phyloP scores from a whole-genome alignment of 495 filamentous ascomycete genomes.

The Aspergillus egyptiacus region DNA sequence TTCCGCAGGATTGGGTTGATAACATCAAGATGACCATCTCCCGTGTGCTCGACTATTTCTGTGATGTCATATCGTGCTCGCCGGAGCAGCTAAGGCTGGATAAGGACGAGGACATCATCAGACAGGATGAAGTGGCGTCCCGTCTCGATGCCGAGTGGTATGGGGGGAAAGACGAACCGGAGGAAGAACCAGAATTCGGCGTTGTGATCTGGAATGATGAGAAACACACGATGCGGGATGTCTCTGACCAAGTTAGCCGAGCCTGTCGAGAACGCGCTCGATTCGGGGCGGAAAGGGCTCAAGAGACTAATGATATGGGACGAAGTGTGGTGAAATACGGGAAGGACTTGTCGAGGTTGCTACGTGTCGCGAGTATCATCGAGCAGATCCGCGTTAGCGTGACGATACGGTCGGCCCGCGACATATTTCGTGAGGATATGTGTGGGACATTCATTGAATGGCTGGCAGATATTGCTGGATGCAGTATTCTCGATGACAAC shows the following conservation, averaged over 20 bases:
- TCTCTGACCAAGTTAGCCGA: slow-evolving; percentile 78
- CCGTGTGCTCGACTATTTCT: slow-evolving; percentile 83
- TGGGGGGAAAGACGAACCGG: slow-evolving; percentile 49
- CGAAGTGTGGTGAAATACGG: slow-evolving; percentile 76
- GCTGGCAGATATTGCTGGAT: slow-evolving; percentile 88
- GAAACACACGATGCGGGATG: slow-evolving; percentile 93
- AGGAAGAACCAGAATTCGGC: slow-evolving; percentile 66
- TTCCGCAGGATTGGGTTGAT: slow-evolving; percentile 68
- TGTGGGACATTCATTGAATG: slow-evolving; percentile 96
- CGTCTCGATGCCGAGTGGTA: slow-evolving; percentile 70
- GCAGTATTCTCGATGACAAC: slow-evolving; percentile 73
- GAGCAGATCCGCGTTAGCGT: slow-evolving; percentile 95
- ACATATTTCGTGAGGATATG: slow-evolving; percentile 98
- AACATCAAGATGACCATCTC: slow-evolving; percentile 79
- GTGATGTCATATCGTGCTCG: slow-evolving; percentile 95
- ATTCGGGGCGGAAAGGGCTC: slow-evolving; percentile 68
- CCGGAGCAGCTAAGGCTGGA: slow-evolving; percentile 86
- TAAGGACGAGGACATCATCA: slow-evolving; percentile 74
- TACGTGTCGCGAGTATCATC: slow-evolving; percentile 72
- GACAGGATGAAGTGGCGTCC: slow-evolving; percentile 73
- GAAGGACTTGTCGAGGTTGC: slow-evolving; percentile 60
- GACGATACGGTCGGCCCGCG: slow-evolving; percentile 85
- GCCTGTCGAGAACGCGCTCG: slow-evolving; percentile 68
- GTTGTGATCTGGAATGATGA: slow-evolving; percentile 98
- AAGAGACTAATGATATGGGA: slow-evolving; percentile 82